Base-by-base conservation (phyloP, 768 basidiomycete species). In the Amanita inopinata region DNA sequence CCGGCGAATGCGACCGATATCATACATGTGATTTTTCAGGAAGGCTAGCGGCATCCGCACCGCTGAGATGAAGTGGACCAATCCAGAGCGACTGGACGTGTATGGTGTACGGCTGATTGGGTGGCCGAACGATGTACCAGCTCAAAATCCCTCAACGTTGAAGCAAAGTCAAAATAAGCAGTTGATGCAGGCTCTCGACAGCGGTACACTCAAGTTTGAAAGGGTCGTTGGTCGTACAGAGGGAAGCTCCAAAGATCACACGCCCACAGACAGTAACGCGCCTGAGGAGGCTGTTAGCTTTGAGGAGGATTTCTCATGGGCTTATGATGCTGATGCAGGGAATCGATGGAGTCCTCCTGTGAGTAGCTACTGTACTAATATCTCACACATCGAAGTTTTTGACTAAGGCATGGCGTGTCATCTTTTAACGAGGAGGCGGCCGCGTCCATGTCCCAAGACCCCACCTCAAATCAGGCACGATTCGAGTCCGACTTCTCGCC, bases 41-140 rank as follows among this genome's bases (percentile, higher is more conserved):
- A 53, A 65, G 3, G 67, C 65, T 5, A 77, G 75, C 49, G 78
- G 79, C 5, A 57, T 75, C 14, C 76, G 74, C 8, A 76, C 67
- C 41, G 80, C 81, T 15, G 81, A 83, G 51, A 83, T 83, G 81
- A 82, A 77, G 55, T 83, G 81, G 81, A 75, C 76, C 6, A 80
- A 79, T 53, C 80, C 72, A 38, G 70, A 74, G 18, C 66, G 73
- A 33, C 55, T 83, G 38, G 62, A 67, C 49, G 51, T 61, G 4
- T 82, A 80, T 49, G 76, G 75, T 7, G 74, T 83, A 23, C 69
- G 64, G 40, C 56, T 83, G 33, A 63, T 74, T 10, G 81, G 81
- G 31, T 83, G 81, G 81, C 81, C 81, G 7, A 46, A 65, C 17
- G 61, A 61, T 22, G 66, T 83, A 17, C 79, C 79, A 5, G 56